Percentiles rank a stretch among this genome's conserved stretches.
These are phyloP conservation scores for Pelagophyceae sp. DNA, from an alignment of 352 stramenopile genomes.

Conservation along the genomic window DNA sequence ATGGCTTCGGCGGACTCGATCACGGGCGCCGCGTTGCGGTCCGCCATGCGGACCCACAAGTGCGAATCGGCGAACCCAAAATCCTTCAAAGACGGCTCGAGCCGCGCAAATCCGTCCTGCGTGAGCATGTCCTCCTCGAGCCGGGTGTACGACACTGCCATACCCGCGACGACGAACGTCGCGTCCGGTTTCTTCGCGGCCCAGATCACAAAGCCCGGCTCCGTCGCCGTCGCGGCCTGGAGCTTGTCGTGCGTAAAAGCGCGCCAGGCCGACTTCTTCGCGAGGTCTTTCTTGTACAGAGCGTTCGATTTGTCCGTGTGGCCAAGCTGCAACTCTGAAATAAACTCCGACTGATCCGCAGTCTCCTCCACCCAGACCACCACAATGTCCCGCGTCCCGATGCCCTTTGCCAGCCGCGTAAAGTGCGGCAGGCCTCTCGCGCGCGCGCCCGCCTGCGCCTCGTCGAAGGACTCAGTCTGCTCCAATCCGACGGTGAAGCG, in stretches of 20 bases:
- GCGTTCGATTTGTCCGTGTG: slow-evolving; percentile 9
- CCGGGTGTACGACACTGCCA: slow-evolving; percentile 25
- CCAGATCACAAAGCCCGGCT: slow-evolving; percentile 26
- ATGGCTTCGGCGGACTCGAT: slow-evolving; percentile 21
- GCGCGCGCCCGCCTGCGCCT: slow-evolving; percentile 7
- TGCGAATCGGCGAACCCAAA: slow-evolving; percentile 24
- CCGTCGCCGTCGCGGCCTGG: not conserved
- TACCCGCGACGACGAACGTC: slow-evolving; percentile 15
- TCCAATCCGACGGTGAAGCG: slow-evolving; percentile 23
- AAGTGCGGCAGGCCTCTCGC: slow-evolving; percentile 22
- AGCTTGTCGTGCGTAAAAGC: slow-evolving; percentile 7
- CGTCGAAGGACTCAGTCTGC: slow-evolving; percentile 24
- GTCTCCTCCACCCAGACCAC: slow-evolving; percentile 26
- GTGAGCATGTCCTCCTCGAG: slow-evolving; percentile 18
- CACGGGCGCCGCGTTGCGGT: slow-evolving; percentile 12
- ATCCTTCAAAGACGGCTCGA: slow-evolving; percentile 1
- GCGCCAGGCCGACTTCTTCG: slow-evolving; percentile 10
- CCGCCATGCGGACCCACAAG: slow-evolving; percentile 23
- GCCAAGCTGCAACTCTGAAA: slow-evolving; percentile 20
- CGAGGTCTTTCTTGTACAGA: slow-evolving; percentile 11
- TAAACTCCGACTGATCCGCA: slow-evolving; percentile 26
- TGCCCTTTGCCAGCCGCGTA: slow-evolving; percentile 18
- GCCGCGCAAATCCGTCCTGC: slow-evolving; percentile 22
- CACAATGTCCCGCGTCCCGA: slow-evolving; percentile 22
- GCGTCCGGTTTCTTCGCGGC: not conserved